Base-by-base conservation (phyloP, 768 basidiomycete species). In the Hericium coralloides region DNA sequence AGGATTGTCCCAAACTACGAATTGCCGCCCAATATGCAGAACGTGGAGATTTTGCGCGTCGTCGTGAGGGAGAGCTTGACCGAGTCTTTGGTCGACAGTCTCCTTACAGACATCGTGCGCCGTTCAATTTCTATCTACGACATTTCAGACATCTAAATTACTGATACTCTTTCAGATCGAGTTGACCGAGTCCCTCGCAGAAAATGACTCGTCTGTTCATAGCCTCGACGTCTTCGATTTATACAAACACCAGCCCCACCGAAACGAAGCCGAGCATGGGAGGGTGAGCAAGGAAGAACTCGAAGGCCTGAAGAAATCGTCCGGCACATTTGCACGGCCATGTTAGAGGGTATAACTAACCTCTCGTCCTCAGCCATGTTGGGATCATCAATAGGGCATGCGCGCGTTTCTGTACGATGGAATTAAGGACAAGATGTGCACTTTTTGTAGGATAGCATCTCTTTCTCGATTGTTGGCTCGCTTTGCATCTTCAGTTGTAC, bases 91-190 rank as follows among this genome's bases (percentile, higher is more conserved):
- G 69, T 72, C 59, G 70, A 72, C 57, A 72, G 81, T 53, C 76
- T 93, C 20, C 69, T 92, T n/a, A 69, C 70, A 2, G 89, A 92
- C 58, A 73, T 92, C 49, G 84, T 88, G 64, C 70, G 83, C 71
- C 2, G 22, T 31, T 1, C 31, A 8, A 9, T 31, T 31, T 31
- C 2, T 31, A 5, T 25, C 43, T 25, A 9, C 47, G 55, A 51
- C 49, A 12, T 38, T 53, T 51, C 38, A 36, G 47, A 59, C 87
- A 79, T 71, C 90, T 25, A 80, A 85, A 63, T 68, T 89, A 23
- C 86, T 84, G 0, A 76, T 78, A 0, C 72, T 89, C 18, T 45
- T 8, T 8, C 15, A 88, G 79, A 71, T 91, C 26, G 81, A 85
- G 64, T 68, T 89, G 23, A 87, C 85, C 0, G 80, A 88, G 65